Percentiles rank a stretch among this genome's conserved stretches.
These are phyloP conservation scores for Epichloe coenophiala DNA, from an alignment of 2,329 filamentous ascomycete genomes.

Conservation along the genomic window DNA sequence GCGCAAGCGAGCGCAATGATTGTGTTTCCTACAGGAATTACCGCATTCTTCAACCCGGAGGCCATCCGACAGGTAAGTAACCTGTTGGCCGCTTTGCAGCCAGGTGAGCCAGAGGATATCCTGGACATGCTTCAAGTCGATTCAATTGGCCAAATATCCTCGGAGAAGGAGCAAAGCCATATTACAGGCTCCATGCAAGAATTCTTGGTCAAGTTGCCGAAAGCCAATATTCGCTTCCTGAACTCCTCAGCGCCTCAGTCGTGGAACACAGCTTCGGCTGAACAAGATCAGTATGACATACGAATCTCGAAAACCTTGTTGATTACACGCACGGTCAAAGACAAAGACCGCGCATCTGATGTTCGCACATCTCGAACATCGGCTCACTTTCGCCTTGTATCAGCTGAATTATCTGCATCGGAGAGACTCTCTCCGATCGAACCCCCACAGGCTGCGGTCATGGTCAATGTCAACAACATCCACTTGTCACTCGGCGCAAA, in stretches of 20 bases:
- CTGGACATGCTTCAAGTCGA: conserved; percentile 73
- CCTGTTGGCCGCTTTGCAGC: conserved; percentile 55
- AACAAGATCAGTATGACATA: conserved; percentile 66
- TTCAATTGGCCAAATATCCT: conserved; percentile 60
- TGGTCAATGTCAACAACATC: conserved; percentile 49
- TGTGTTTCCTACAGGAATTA: conserved; percentile 57
- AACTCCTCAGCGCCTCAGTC: conserved; percentile 38
- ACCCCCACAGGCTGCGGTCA: conserved; percentile 52
- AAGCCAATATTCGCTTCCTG: conserved; percentile 55
- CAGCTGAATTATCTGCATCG: conserved; percentile 52
- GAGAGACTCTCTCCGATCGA: conserved; percentile 46
- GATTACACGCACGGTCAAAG: conserved; percentile 34
- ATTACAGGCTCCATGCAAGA: conserved; percentile 56
- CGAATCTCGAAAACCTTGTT: conserved; percentile 41
- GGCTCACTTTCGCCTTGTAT: conserved; percentile 53
- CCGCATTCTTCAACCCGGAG: conserved; percentile 57
- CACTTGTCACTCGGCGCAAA: conserved; percentile 59
- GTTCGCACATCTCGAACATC: conserved; percentile 33
- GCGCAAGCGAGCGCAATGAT: conserved; percentile 62
- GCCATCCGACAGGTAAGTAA: conserved; percentile 53
- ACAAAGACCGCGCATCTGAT: conserved; percentile 20
- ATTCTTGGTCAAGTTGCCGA: conserved; percentile 56
- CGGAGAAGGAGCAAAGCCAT: conserved; percentile 49
- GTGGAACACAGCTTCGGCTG: conserved; percentile 28
- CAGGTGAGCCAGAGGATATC: conserved; percentile 58